Evolutionary conservation across 1,284 basidiomycete genomes (phyloP), one percentile per base, ranked within the genome.

Genomic region (Pascua guehoae): DNA sequence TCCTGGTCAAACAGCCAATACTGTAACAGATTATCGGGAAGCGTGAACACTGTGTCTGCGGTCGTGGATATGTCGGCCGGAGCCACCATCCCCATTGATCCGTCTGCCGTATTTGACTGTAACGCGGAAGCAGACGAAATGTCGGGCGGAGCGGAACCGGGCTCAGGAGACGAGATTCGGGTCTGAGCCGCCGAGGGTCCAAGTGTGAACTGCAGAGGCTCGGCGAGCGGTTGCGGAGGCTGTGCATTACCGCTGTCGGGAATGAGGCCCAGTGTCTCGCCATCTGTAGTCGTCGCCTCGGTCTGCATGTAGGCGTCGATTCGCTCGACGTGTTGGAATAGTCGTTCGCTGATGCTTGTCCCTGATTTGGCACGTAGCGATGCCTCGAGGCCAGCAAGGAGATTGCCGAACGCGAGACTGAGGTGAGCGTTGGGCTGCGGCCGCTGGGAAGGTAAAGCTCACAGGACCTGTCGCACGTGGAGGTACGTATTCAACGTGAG

Each of bases 391-490:
- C 47, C 42, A 3, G 52, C 40, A 24, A 63, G 58, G 37, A 60
- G 58, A 48, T 60, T 52, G 24, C 51, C 57, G 24, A 60, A 52
- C n/a, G 58, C 49, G 39, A 60, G 50, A 37, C 44, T 46, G 44
- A 11, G 43, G 43, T 44, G 2, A 17, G 43, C 16, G 43, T 12
- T 3, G 14, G 18, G 4, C 12, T 46, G 16, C 18, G 18, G 10
- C 4, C 32, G 44, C 4, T 9, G n/a, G n/a, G n/a, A 12, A 24
- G 2, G 14, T 8, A 15, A 16, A 3, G 3, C 44, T 18, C 24
- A 46, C 47, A 67, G 51, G 16, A 63, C 61, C 47, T 64, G 57
- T 37, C 66, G 63, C 12, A 63, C 60, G 48, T 67, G 59, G 18
- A 65, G 50, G 44, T 63, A 58, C 32, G 63, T 46, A 16, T 52